phyloP scores from a whole-genome alignment of 805 yeast species.

The Gaillardinia entomophila region DNA sequence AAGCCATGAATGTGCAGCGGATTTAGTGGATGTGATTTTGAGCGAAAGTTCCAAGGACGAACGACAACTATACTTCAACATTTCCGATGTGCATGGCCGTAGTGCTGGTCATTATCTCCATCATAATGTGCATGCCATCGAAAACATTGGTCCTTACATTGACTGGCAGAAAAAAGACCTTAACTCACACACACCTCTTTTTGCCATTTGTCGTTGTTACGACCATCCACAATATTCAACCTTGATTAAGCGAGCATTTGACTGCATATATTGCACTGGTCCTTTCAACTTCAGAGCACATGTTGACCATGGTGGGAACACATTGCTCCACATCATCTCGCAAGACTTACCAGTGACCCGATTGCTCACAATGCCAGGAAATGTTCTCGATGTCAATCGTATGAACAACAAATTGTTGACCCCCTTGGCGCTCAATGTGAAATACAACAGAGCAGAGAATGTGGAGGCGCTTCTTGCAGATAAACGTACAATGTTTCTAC shows the following conservation, averaged over 20 bases:
- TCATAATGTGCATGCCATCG: constrained; percentile 48
- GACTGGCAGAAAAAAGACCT: constrained; percentile 67
- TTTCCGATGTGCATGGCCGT: constrained; percentile 48
- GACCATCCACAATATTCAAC: constrained; percentile 61
- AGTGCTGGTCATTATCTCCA: constrained; percentile 71
- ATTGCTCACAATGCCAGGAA: constrained; percentile 16
- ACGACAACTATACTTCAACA: constrained; percentile 42
- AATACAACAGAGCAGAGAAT: constrained; percentile 62
- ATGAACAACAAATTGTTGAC: constrained; percentile 54
- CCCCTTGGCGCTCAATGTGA: constrained; percentile 67
- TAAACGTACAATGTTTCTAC: constrained; percentile 33
- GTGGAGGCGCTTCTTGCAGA: constrained; percentile 46
- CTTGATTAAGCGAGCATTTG: constrained; percentile 43
- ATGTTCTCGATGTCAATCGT: constrained; percentile 47
- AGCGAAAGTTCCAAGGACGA: constrained; percentile 42
- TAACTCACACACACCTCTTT: constrained; percentile 72
- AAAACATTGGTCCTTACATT: constrained; percentile 48
- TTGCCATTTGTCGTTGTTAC: constrained; percentile 70
- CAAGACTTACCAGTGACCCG: constrained; percentile 35
- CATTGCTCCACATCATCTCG: constrained; percentile 67
- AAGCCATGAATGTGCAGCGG: constrained; percentile 39
- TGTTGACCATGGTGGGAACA: constrained; percentile 66
- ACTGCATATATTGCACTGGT: constrained; percentile 35
- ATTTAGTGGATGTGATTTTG: constrained; percentile 37
- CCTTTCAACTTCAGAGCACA: too few relatives aligned